Evolutionary conservation across 495 filamentous ascomycete species (phyloP).

Genomic region (Evernia prunastri): DNA sequence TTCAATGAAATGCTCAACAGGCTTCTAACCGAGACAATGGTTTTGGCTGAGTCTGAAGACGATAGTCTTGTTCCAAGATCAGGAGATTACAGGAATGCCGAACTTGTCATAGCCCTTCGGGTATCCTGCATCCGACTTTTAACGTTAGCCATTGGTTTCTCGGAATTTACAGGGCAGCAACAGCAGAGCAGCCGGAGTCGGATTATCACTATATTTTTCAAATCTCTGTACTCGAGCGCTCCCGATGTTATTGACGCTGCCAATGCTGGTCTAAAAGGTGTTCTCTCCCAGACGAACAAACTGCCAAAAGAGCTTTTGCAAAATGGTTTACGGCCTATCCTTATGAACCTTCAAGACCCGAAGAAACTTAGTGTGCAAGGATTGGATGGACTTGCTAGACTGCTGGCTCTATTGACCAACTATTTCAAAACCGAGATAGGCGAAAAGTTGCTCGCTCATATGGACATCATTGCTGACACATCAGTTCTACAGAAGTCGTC

Average conservation of each 20-base stretch:
- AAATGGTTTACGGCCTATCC: conserved; percentile 84
- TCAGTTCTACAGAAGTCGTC: conserved; percentile 77
- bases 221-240: conserved; percentile 86
- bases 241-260: conserved; percentile 90
- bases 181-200: conserved; percentile 70
- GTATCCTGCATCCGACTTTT: conserved; percentile 91
- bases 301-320: conserved; percentile 93
- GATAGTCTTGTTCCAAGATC: conserved; percentile 79
- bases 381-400: conserved; percentile 80
- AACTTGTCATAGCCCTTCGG: conserved; percentile 83
- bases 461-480: conserved; percentile 83
- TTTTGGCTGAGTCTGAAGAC: conserved; percentile 87
- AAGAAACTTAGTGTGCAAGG: conserved; percentile 83
- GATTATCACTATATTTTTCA: conserved; percentile 95
- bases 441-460: conserved; percentile 79
- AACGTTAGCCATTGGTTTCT: conserved; percentile 85
- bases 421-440: conserved; percentile 99
- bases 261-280: conserved; percentile 75
- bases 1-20: conserved; percentile 89
- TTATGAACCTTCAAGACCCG: conserved; percentile 92
- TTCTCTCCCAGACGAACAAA: conserved; percentile 82
- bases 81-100: conserved; percentile 80
- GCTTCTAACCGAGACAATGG: conserved; percentile 84
- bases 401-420: conserved; percentile 85
- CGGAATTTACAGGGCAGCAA: conserved; percentile 68